phyloP scores from a whole-genome alignment of 106 monocot genomes.

The Posidonia australis region DNA sequence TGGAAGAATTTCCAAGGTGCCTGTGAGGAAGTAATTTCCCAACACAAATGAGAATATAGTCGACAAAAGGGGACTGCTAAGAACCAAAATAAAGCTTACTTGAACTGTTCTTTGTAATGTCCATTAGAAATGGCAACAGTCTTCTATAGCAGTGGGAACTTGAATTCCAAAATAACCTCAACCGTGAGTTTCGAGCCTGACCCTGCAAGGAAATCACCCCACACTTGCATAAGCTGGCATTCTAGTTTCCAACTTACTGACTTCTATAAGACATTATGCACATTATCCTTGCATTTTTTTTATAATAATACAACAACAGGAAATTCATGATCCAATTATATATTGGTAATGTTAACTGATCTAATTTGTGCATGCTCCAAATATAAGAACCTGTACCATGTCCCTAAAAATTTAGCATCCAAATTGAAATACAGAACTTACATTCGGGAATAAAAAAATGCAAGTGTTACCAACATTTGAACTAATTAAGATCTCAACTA shows the following conservation, averaged over 20 bases:
- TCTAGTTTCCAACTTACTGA: neutral
- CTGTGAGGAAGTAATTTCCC: constrained; percentile 7
- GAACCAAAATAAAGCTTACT: constrained; percentile 5
- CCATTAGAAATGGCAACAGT: constrained; percentile 51
- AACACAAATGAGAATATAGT: neutral
- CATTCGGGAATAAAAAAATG: no score
- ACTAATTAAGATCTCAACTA: no score
- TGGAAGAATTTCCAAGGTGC: constrained; percentile 12
- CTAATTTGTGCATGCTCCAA: neutral
- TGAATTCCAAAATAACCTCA: constrained; percentile 34
- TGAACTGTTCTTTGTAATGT: constrained; percentile 25
- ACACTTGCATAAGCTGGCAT: neutral
- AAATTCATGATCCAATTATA: neutral
- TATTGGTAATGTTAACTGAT: neutral
- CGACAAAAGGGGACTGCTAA: constrained; percentile 3
- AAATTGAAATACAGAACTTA: neutral
- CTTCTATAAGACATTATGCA: neutral
- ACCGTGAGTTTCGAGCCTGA: constrained; percentile 21
- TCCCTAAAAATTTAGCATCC: neutral
- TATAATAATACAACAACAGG: no score
- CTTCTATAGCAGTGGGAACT: constrained; percentile 60
- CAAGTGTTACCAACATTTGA: no score
- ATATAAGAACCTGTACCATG: no score
- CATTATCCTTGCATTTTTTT: neutral
- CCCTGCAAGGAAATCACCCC: constrained; percentile 18